Evolutionary conservation across 176 grass and related monocot species (phyloP).

Genomic region (Carex littledalei): DNA sequence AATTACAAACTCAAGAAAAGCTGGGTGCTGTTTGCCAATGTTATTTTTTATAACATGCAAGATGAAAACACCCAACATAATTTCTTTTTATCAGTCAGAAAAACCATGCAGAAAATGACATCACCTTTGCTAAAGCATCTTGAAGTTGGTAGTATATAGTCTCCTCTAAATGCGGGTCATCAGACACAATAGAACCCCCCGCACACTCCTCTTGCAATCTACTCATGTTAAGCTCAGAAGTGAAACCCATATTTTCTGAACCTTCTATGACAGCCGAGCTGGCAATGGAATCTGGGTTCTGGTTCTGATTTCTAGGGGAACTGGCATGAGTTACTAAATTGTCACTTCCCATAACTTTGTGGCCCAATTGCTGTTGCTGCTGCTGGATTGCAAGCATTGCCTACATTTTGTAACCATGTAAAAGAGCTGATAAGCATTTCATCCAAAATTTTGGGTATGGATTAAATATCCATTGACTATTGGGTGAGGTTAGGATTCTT

Average conservation of each 20-base stretch:
- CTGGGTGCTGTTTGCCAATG: background rate
- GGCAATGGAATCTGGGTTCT: slow-evolving; percentile 28
- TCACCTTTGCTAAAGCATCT: slow-evolving; percentile 45
- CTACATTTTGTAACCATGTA: slow-evolving; percentile 21
- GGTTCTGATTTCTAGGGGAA: slow-evolving; percentile 34
- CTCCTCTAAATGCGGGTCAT: slow-evolving; percentile 39
- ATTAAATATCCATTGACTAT: slow-evolving; percentile 7
- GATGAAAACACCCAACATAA: slow-evolving; percentile 13
- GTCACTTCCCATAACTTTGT: slow-evolving; percentile 28
- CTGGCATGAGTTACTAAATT: slow-evolving; percentile 30
- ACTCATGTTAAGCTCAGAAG: slow-evolving; percentile 27
- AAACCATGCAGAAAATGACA: background rate
- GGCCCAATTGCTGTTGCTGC: slow-evolving; percentile 45
- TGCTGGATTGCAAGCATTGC: slow-evolving; percentile 54
- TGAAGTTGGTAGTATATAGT: slow-evolving; percentile 51
- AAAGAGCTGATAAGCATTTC: slow-evolving; percentile 10
- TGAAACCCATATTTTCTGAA: slow-evolving; percentile 25
- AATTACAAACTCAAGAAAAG: slow-evolving; percentile 3
- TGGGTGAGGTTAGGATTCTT: background rate
- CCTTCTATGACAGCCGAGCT: slow-evolving; percentile 26
- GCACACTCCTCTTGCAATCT: slow-evolving; percentile 28
- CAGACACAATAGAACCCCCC: slow-evolving; percentile 20
- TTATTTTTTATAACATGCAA: slow-evolving; percentile 3
- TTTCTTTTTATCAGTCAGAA: slow-evolving; percentile 11
- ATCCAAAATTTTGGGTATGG: slow-evolving; percentile 7